Evolutionary conservation across 164 flowering plant genomes (phyloP).

Genomic region (Kingdonia uniflora): DNA sequence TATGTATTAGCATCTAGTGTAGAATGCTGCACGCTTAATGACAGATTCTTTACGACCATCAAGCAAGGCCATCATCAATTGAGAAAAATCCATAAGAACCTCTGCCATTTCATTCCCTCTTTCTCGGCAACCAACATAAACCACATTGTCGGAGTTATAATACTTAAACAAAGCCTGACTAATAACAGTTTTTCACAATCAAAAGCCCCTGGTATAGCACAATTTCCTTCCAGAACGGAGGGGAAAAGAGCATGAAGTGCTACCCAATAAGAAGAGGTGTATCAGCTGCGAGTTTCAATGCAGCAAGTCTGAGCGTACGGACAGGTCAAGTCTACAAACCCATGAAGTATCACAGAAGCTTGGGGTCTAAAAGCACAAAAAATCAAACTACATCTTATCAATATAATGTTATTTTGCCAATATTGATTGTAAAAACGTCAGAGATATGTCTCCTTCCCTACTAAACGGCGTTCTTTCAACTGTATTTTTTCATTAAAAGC

Average conservation of each 20-base stretch:
- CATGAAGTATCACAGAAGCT: too few relatives aligned
- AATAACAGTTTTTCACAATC: too few relatives aligned
- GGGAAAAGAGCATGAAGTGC: conserved; percentile 99
- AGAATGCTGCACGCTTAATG: conserved; percentile 98
- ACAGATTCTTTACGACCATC: conserved; percentile 99
- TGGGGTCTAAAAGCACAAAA: too few relatives aligned
- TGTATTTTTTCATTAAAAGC: too few relatives aligned
- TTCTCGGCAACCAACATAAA: conserved; percentile 99
- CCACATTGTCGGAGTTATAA: conserved; percentile 95
- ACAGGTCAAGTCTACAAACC: conserved; percentile 98
- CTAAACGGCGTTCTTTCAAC: too few relatives aligned
- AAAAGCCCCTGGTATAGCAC: conserved; percentile 99
- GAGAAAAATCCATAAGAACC: too few relatives aligned
- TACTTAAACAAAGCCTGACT: conserved; percentile 99
- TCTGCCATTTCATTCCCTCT: conserved; percentile 99
- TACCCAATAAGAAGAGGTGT: conserved; percentile 97
- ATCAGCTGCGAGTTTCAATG: conserved; percentile 95
- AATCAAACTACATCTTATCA: too few relatives aligned
- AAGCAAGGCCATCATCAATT: conserved; percentile 98
- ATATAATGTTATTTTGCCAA: too few relatives aligned
- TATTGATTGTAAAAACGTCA: too few relatives aligned
- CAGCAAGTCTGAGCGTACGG: conserved; percentile 94
- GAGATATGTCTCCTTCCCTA: too few relatives aligned
- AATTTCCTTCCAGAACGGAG: conserved; percentile 98
- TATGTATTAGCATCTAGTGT: conserved; percentile 99